Percentiles rank a stretch among this genome's conserved stretches.
Evolutionary conservation across 208 protist species (phyloP).

Genomic region (Balamuthia mandrillaris): DNA sequence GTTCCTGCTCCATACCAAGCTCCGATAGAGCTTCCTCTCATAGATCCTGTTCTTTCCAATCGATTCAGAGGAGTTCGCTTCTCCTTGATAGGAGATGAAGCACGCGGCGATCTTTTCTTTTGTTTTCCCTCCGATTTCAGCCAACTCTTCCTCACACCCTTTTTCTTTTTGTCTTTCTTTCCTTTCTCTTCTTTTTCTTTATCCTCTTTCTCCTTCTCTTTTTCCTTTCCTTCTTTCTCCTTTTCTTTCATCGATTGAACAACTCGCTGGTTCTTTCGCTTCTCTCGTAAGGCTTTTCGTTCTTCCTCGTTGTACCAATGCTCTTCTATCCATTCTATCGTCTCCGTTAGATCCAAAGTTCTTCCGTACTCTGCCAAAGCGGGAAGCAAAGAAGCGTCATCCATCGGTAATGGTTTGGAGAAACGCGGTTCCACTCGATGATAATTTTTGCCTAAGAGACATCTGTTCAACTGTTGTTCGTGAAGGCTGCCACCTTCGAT

Average conservation of each 20-base stretch:
- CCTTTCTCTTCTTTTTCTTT: not conserved
- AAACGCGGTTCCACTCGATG: conserved; percentile 6
- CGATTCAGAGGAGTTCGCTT: no score
- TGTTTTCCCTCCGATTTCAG: no score
- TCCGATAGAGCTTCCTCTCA: no score
- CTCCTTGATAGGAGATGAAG: no score
- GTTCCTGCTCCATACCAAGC: no score
- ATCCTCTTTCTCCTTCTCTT: not conserved
- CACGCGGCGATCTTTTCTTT: no score
- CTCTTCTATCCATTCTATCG: conserved; percentile 28
- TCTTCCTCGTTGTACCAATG: conserved; percentile 20
- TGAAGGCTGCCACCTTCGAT: not conserved
- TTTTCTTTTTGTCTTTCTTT: no score
- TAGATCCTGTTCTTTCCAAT: no score
- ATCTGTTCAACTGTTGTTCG: conserved; percentile 7
- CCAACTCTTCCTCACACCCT: no score
- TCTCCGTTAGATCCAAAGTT: conserved; percentile 11
- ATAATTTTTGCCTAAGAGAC: not conserved
- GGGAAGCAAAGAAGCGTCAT: not conserved
- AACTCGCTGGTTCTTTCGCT: no score
- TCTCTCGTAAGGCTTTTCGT: not conserved
- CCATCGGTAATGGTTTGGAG: not conserved
- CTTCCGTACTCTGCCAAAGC: not conserved
- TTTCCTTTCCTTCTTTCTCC: not conserved
- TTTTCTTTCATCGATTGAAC: no score